Base-by-base conservation (phyloP, 1,284 basidiomycete genomes). In the Marasmius tenuissimus region DNA sequence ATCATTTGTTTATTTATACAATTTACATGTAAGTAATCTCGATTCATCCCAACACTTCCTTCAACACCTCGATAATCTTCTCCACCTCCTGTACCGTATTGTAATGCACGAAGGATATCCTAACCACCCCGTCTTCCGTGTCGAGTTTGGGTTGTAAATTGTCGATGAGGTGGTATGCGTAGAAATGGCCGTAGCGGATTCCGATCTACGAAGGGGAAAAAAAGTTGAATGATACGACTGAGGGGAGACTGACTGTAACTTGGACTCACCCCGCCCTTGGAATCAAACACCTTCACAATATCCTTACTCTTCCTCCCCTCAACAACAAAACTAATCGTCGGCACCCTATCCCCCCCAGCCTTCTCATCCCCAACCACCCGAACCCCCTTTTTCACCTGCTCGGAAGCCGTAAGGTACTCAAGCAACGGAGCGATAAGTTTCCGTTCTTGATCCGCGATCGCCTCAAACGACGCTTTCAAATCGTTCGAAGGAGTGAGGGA, bases 71-170 rank as follows among this genome's bases (percentile, higher is more conserved):
- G 53, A 89, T 79, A 67, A 91, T 85, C 67, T 66, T 75, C 58
- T 83, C 71, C 0, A 91, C 89, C 69, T 93, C 91, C 52, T 85
- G 81, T 1, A 86, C 76, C 0, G 91, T 91, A 71, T 93, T 92
- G 70, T 93, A 92, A 67, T 93, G 91, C 18, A 92, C 89, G 16
- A 93, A 73, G 3, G 89, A 91, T 62, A 93, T 85, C 9, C 91
- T 83, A 39, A 92, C 86, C 2, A 91, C 85, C 0, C 86, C 90
- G 66, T 92, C 90, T 1, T 81, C 77, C 1, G 78, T 68, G 65
- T 88, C 84, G 47, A 89, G 64, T 64, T 81, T 84, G 6, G 86
- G 88, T 38, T 68, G 69, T 6, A 90, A 73, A 39, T 75, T 72
- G 8, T 81, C 76, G 9, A 91, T 75, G 12, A 93, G 75, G 0